phyloP scores from a whole-genome alignment of 257 asterid species.

The Solanum corneliomulleri region DNA sequence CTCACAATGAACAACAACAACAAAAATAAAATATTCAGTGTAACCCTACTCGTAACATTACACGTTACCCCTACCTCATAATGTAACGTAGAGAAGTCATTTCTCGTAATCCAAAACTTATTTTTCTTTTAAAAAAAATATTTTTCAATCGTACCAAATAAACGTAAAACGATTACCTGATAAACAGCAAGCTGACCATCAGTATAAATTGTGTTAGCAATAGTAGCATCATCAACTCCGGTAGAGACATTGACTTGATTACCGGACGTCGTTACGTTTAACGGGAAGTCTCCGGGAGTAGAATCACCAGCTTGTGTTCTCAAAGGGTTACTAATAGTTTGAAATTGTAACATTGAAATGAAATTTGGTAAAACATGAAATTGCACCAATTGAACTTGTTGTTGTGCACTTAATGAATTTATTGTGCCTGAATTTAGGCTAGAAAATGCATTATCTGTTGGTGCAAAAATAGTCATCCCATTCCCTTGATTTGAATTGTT shows the following conservation, averaged over 20 bases:
- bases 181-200: constrained; percentile 74
- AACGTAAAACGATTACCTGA: constrained; percentile 11
- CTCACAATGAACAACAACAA: background rate
- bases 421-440: constrained; percentile 55
- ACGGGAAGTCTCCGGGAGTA: constrained; percentile 39
- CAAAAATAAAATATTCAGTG: too few relatives aligned
- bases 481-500: constrained; percentile 71
- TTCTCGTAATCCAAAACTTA: background rate
- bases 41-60: background rate
- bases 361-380: constrained; percentile 57
- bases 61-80: background rate
- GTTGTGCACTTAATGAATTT: constrained; percentile 58
- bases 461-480: constrained; percentile 73
- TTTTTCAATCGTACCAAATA: background rate
- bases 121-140: background rate
- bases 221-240: constrained; percentile 64
- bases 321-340: constrained; percentile 75
- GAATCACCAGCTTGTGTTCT: constrained; percentile 78
- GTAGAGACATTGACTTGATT: constrained; percentile 75
- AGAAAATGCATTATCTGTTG: constrained; percentile 68
- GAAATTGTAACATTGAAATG: constrained; percentile 59
- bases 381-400: constrained; percentile 49
- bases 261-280: constrained; percentile 68
- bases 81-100: too few relatives aligned
- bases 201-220: constrained; percentile 48